These are phyloP conservation scores for Batrachochytrium dendrobatidis DNA, from an alignment of 371 early-diverging fungal species.

Conservation along the genomic window DNA sequence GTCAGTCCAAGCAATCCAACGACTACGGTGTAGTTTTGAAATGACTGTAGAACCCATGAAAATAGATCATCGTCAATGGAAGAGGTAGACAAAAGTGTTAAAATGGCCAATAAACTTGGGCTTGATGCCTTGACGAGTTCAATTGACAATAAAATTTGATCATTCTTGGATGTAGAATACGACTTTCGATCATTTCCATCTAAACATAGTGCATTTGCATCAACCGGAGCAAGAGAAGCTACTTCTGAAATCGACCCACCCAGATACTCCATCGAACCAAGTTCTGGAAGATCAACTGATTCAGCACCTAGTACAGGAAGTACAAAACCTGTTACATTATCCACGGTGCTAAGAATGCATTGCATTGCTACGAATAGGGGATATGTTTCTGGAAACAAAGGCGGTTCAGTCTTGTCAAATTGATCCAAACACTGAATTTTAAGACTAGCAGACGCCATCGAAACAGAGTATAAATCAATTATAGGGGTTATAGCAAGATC, in stretches of 20 bases:
- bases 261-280: not conserved
- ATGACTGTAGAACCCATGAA: conserved; percentile 57
- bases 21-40: conserved; percentile 70
- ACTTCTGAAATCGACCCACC: not conserved
- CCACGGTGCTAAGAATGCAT: conserved; percentile 60
- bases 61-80: conserved; percentile 85
- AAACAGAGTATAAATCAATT: conserved; percentile 24
- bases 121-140: conserved; percentile 76
- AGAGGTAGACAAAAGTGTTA: conserved; percentile 67
- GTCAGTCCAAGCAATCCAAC: conserved; percentile 74
- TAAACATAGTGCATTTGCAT: not conserved
- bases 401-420: conserved; percentile 87
- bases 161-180: conserved; percentile 19
- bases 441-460: conserved; percentile 49
- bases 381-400: conserved; percentile 79
- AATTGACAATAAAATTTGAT: conserved; percentile 60
- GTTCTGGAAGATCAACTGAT: conserved; percentile 6
- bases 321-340: conserved; percentile 60
- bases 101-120: conserved; percentile 74
- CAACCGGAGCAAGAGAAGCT: not conserved
- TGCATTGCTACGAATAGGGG: conserved; percentile 67
- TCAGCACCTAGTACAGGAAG: conserved; percentile 46
- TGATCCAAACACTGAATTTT: conserved; percentile 84
- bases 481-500: conserved; percentile 7
- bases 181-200: no score